Conservation (phyloP, 768 basidiomycete species). For the Boletus tomentosulus region DNA sequence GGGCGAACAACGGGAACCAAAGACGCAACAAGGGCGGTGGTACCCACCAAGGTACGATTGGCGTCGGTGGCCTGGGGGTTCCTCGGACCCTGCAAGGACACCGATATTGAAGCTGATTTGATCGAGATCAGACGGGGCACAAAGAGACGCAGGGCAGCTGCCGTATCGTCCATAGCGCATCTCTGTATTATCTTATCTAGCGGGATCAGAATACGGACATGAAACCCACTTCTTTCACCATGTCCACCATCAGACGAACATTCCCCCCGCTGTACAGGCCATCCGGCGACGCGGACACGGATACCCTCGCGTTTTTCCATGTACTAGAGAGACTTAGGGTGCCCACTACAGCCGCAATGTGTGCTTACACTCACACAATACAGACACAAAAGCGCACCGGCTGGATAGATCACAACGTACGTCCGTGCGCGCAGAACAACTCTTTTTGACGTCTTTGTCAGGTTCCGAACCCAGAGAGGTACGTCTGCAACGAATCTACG, state of each 20-base stretch:
- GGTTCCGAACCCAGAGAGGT: slow-evolving; percentile 88
- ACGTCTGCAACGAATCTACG: not conserved
- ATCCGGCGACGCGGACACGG: slow-evolving; percentile 50
- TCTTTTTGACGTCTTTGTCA: slow-evolving; percentile 28
- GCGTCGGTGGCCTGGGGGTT: too few relatives aligned
- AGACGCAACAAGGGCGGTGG: too few relatives aligned
- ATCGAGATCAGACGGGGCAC: too few relatives aligned
- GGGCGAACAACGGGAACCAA: too few relatives aligned
- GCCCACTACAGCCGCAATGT: not conserved
- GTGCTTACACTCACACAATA: not conserved
- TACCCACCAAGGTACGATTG: too few relatives aligned
- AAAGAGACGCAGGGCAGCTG: too few relatives aligned
- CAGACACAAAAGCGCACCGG: slow-evolving; percentile 95
- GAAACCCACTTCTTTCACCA: not conserved
- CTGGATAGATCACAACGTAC: slow-evolving; percentile 76
- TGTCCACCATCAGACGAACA: slow-evolving; percentile 32
- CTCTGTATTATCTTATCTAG: slow-evolving; percentile 29
- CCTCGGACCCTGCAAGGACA: too few relatives aligned
- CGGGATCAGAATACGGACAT: slow-evolving; percentile 23
- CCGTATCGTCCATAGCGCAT: too few relatives aligned
- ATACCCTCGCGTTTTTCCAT: slow-evolving; percentile 88
- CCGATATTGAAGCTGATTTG: too few relatives aligned
- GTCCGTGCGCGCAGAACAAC: not conserved
- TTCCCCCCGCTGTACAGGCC: slow-evolving; percentile 60
- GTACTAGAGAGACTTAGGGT: slow-evolving; percentile 88